Evolutionary conservation across 495 filamentous ascomycete species (phyloP).

Genomic region (Amniculicola lignicola): DNA sequence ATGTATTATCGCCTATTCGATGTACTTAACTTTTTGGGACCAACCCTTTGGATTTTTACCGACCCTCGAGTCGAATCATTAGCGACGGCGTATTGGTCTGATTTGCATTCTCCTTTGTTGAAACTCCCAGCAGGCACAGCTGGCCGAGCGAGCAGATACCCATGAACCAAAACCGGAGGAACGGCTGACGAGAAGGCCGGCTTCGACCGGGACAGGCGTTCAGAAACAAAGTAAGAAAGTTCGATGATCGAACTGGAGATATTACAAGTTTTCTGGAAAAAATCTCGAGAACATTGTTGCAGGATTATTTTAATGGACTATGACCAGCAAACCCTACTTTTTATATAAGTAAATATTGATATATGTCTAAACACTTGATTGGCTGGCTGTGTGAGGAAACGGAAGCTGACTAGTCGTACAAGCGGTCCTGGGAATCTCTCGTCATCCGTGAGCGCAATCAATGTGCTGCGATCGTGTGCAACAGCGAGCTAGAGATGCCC

Average conservation of each 20-base stretch:
- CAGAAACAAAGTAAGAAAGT: too few species aligned
- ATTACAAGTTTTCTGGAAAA: too few species aligned
- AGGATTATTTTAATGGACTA: background rate
- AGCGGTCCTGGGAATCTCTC: too few species aligned
- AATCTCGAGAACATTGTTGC: background rate
- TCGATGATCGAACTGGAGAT: too few species aligned
- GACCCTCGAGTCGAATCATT: constrained; percentile 17
- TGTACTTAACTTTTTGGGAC: background rate
- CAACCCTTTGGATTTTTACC: constrained; percentile 2
- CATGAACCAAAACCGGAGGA: constrained; percentile 9
- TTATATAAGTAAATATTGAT: background rate
- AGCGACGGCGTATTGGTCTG: constrained; percentile 28
- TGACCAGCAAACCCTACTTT: background rate
- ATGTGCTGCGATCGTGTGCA: too few species aligned
- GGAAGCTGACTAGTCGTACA: too few species aligned
- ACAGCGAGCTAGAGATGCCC: too few species aligned
- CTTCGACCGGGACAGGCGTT: too few species aligned
- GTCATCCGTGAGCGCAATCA: too few species aligned
- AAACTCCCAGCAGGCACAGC: constrained; percentile 1
- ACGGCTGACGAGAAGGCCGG: constrained; percentile 3
- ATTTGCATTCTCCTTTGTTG: constrained; percentile 12
- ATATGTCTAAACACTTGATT: background rate
- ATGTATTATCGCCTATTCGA: background rate
- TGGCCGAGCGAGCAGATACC: constrained; percentile 14
- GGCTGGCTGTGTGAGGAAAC: too few species aligned